phyloP scores from a whole-genome alignment of 2,329 filamentous ascomycete genomes.

The Gremmenia infestans region DNA sequence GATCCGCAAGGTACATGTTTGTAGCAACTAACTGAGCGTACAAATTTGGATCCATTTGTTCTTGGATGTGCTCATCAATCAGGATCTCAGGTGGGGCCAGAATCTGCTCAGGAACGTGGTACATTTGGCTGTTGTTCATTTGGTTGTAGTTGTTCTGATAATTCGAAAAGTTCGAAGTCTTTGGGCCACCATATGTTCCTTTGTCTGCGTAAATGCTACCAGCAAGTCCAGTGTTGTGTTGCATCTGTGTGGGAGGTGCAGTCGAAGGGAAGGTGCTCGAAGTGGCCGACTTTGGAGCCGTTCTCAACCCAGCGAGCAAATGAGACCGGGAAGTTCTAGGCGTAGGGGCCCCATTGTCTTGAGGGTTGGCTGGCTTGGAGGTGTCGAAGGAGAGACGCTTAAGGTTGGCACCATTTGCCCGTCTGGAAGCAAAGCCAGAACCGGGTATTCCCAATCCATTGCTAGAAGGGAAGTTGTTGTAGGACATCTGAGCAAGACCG shows the following conservation, averaged over 20 bases:
- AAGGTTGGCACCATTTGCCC: slow-evolving; percentile 72
- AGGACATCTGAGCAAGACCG: slow-evolving; percentile 99
- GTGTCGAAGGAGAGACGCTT: slow-evolving; percentile 81
- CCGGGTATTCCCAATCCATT: slow-evolving; percentile 70
- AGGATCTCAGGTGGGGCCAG: slow-evolving; percentile 78
- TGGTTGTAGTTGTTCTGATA: slow-evolving; percentile 36
- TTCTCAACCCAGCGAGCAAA: slow-evolving; percentile 86
- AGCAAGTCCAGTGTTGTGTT: slow-evolving; percentile 29
- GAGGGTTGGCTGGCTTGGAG: slow-evolving; percentile 62
- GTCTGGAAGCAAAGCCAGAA: slow-evolving; percentile 79
- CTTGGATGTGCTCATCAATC: slow-evolving; percentile 62
- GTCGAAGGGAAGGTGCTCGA: slow-evolving; percentile 65
- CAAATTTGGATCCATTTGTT: slow-evolving; percentile 76
- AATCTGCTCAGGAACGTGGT: slow-evolving; percentile 77
- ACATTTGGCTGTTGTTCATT: slow-evolving; percentile 50
- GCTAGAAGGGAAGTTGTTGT: slow-evolving; percentile 69
- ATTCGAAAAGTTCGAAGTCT: slow-evolving; percentile 27
- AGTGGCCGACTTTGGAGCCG: slow-evolving; percentile 81
- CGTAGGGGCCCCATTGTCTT: slow-evolving; percentile 67
- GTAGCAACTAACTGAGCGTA: slow-evolving; percentile 88
- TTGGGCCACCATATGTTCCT: slow-evolving; percentile 29
- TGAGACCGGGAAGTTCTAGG: slow-evolving; percentile 94
- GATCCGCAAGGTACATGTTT: slow-evolving; percentile 87
- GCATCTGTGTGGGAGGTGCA: slow-evolving; percentile 52
- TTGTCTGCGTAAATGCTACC: slow-evolving; percentile 32